Conservation (phyloP, 2,329 filamentous ascomycete genomes). For the Mariannaea sp. region DNA sequence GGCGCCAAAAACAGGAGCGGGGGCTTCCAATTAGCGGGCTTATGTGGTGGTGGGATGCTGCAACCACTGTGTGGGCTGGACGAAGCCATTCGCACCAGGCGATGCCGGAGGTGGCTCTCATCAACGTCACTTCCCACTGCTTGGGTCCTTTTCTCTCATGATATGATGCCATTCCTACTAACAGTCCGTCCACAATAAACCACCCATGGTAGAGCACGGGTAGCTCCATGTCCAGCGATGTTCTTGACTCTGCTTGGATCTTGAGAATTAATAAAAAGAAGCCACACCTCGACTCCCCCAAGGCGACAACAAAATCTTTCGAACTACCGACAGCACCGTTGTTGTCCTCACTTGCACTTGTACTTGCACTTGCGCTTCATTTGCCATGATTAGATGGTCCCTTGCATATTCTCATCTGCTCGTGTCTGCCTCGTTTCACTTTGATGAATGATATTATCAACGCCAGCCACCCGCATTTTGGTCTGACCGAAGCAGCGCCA, state of each 20-base stretch:
- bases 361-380: no score
- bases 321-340: neutral
- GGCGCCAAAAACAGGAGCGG: conserved; percentile 21
- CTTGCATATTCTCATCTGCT: conserved; percentile 23
- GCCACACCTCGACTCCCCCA: neutral
- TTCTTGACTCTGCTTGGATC: neutral
- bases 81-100: no score
- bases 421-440: conserved; percentile 15
- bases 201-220: neutral
- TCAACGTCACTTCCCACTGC: neutral
- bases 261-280: neutral
- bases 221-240: neutral
- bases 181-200: neutral
- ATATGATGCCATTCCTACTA: conserved; percentile 7
- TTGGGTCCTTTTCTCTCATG: conserved; percentile 1
- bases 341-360: neutral
- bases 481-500: conserved; percentile 1
- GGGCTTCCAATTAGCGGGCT: conserved; percentile 7
- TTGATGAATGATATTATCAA: no score
- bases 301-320: neutral
- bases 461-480: conserved; percentile 22
- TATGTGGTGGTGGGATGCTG: neutral
- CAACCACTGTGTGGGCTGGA: conserved; percentile 8
- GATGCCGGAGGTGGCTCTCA: no score
- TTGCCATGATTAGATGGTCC: no score